Evolutionary conservation across 2,329 filamentous ascomycete species (phyloP), one percentile per base, ranked within the genome.

Genomic region (Tolypocladium ophioglossoides): DNA sequence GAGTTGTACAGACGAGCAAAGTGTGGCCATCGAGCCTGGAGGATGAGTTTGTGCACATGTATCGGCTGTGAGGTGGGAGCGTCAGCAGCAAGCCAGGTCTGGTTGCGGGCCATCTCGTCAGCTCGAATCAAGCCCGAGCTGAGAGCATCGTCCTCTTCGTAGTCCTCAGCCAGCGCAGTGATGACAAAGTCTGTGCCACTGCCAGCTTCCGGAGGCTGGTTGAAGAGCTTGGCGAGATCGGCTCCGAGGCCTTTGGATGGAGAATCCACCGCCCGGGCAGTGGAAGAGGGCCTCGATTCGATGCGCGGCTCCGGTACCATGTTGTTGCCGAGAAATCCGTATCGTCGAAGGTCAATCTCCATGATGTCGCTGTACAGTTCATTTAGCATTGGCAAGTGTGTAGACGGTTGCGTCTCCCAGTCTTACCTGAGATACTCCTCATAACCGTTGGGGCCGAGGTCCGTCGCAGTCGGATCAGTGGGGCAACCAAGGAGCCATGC

Each of bases 401-500:
- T 12, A 20, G 44, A 32, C 8, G 44, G 11, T 6, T 5, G 27
- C 44, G 10, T 34, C 44, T 32, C 18, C 48, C 10, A 16, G 38
- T 51, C 66, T 60, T 60, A 74, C 71, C 73, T 95, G 50, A 99
- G 78, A 66, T 95, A 95, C 67, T 96, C 92, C 66, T 96, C 92
- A 55, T 91, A 85, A 4, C 83, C 83, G 55, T 84, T 86, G 16
- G 82, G 79, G 2, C 81, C 85, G 18, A 85, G 75, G 40, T 86
- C 86, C 50, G 84, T 83, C 8, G 79, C 76, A 20, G 78, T 73
- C 41, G 78, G 74, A 59, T 96, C 90, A 4, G 88, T 86, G 2
- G 88, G 88, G 64, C 91, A 96, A 10, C 94, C 94, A n/a, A 99
- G 78, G 27, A 99, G 77, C 91, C 94, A 99, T 9, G 91, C 94